Conservation (phyloP, 768 basidiomycete species). For the Glaciozyma martinii region DNA sequence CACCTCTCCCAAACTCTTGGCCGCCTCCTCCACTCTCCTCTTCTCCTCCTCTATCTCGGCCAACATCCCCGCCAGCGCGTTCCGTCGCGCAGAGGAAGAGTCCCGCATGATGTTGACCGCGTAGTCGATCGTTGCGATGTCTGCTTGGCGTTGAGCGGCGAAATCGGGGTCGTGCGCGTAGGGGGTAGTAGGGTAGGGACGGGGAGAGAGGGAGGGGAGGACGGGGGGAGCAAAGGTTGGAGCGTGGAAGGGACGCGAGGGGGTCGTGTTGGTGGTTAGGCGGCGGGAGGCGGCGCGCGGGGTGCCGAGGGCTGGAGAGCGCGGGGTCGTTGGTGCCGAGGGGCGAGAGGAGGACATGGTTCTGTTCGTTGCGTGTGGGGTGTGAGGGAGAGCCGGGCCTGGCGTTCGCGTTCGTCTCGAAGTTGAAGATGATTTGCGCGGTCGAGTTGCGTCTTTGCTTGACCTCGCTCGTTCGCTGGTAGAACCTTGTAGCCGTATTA, state of each 20-base stretch:
- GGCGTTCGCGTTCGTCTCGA: too few relatives aligned
- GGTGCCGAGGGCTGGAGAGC: neutral
- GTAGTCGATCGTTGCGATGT: constrained; percentile 17
- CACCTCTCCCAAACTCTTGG: constrained; percentile 13
- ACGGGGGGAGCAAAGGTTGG: neutral
- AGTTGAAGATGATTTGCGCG: too few relatives aligned
- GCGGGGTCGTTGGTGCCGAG: neutral
- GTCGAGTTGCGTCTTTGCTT: too few relatives aligned
- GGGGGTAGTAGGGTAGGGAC: constrained; percentile 8
- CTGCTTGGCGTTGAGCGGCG: neutral
- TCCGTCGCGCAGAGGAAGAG: neutral
- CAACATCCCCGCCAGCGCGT: constrained; percentile 2
- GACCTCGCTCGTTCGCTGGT: too few relatives aligned
- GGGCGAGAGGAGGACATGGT: neutral
- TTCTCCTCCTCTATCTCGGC: constrained; percentile 15
- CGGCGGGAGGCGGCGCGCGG: neutral
- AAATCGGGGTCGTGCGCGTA: constrained; percentile 25
- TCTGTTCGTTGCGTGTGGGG: neutral
- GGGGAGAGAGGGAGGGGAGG: constrained; percentile 6
- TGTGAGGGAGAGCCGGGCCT: too few relatives aligned
- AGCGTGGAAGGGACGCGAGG: neutral
- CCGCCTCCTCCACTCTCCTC: constrained; percentile 1
- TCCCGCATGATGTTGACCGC: constrained; percentile 2
- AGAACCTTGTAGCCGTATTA: too few relatives aligned
- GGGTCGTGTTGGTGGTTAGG: neutral